Base-by-base conservation (phyloP, 345 rosid genomes). In the Populus ilicifolia region DNA sequence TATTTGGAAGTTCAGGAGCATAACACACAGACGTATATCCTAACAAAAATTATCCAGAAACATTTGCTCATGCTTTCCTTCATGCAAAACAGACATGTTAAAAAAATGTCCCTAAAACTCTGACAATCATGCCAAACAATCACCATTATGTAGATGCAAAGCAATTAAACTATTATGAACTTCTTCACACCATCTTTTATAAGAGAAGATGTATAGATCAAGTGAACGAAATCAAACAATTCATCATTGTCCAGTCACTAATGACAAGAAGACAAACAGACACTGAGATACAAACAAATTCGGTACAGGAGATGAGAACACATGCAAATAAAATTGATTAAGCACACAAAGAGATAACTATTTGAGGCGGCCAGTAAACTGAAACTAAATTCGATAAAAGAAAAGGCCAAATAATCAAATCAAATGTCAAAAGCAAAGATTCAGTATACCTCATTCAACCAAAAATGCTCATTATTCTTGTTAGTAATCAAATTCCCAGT, bases 401-500 rank as follows among this genome's bases (percentile, higher is more conserved):
- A 29, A 65, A 21, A 72, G 16, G 62, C 25, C 16, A 63, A 63
- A 33, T 12, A 27, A 16, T 6, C 44, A 73, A 36, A 23, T 23
- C 52, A 79, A 10, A 61, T 23, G n/a, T 1, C 14, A n/a, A 36
- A 69, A 61, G 72, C 63, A 77, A 56, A 16, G 12, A 29, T 17
- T 2, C n/a, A 3, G 20, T 4, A 16, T 82, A 94, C 99, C 97
- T 95, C 99, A 80, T 95, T 95, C 84, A 95, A 83, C 98, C 99
- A 93, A 73, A 95, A 95, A 80, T 95, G 99, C 52, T 95, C 94
- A 25, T 95, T 95, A 75, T 88, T 93, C 78, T 78, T 86, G 77
- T 93, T 95, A 64, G 98, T 93, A 41, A 95, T 95, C 88, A 95
- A 81, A 78, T 95, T 95, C 36, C 93, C 97, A 2, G 98, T 95